A percentile compares a stretch with the other conserved stretches of the same genome.
These are phyloP conservation scores for Ogataea ramenticola DNA, from an alignment of 805 yeast genomes.

Conservation along the genomic window DNA sequence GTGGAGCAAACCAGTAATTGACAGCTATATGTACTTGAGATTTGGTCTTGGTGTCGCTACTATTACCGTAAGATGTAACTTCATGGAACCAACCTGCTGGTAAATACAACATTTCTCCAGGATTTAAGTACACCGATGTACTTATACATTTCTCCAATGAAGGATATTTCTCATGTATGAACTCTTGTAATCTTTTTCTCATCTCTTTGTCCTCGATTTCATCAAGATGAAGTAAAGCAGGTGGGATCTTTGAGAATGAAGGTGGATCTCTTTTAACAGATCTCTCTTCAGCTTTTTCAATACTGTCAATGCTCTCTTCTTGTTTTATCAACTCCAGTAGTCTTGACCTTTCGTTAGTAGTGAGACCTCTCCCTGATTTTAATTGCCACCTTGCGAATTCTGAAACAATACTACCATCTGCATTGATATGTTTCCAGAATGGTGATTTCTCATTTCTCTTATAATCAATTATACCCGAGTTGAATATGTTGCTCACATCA, in stretches of 20 bases:
- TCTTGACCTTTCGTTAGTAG: slow-evolving; percentile 18
- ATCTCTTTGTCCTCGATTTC: slow-evolving; percentile 31
- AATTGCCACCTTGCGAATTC: slow-evolving; percentile 41
- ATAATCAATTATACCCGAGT: slow-evolving; percentile 67
- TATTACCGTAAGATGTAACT: slow-evolving; percentile 54
- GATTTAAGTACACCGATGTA: slow-evolving; percentile 40
- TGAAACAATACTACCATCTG: slow-evolving; percentile 53
- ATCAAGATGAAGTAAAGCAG: slow-evolving; percentile 52
- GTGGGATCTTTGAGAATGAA: slow-evolving; percentile 59
- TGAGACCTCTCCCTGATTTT: slow-evolving; percentile 8
- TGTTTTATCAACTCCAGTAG: slow-evolving; percentile 20
- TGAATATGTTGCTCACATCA: slow-evolving; percentile 39
- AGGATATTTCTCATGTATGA: slow-evolving; percentile 41
- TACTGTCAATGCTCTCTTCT: slow-evolving; percentile 18
- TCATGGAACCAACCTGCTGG: slow-evolving; percentile 85
- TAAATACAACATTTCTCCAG: slow-evolving; percentile 62
- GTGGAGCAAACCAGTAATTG: slow-evolving; percentile 74
- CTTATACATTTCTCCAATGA: slow-evolving; percentile 34
- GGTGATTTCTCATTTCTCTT: slow-evolving; percentile 46
- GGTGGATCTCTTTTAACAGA: slow-evolving; percentile 47
- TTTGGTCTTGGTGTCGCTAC: slow-evolving; percentile 2
- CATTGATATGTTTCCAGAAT: slow-evolving; percentile 53
- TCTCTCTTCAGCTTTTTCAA: slow-evolving; percentile 9
- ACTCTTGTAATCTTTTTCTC: slow-evolving; percentile 22
- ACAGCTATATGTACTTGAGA: slow-evolving; percentile 48